phyloP scores from a whole-genome alignment of 176 grass and related monocot species.

The Chrysopogon serrulatus region DNA sequence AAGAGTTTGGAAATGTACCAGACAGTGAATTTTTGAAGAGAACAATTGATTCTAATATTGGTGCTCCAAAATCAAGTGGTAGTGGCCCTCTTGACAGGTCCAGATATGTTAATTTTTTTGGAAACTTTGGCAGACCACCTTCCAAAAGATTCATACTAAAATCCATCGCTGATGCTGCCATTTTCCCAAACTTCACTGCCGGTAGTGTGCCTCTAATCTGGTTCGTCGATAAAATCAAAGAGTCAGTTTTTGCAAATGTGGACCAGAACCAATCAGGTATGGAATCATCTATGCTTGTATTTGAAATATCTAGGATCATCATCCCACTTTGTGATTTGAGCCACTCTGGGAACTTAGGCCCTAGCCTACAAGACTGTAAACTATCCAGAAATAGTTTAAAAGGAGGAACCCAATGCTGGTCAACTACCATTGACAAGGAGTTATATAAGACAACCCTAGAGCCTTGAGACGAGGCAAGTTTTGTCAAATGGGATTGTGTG shows the following conservation, averaged over 20 bases:
- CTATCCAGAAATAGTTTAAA: background rate
- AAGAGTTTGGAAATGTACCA: background rate
- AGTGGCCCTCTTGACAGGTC: background rate
- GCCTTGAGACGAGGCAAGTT: too few relatives aligned
- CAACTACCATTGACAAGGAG: too few relatives aligned
- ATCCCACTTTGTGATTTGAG: background rate
- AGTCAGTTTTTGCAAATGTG: background rate
- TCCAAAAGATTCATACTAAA: background rate
- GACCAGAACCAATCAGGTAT: slow-evolving; percentile 39
- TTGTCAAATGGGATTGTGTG: too few relatives aligned
- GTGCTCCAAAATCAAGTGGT: background rate
- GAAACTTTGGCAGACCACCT: background rate
- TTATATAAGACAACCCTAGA: too few relatives aligned
- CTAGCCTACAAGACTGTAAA: slow-evolving; percentile 5
- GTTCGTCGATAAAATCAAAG: slow-evolving; percentile 17
- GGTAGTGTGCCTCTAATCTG: background rate
- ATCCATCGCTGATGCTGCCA: background rate
- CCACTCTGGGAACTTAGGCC: slow-evolving; percentile 31
- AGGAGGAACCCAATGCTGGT: slow-evolving; percentile 6
- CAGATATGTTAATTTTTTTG: background rate
- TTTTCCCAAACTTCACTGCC: background rate
- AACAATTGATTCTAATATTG: background rate
- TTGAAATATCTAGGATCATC: background rate
- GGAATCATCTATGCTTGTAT: background rate
- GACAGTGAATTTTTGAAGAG: slow-evolving; percentile 8